Conservation (phyloP, 345 rosid species). For the Boechera stricta region DNA sequence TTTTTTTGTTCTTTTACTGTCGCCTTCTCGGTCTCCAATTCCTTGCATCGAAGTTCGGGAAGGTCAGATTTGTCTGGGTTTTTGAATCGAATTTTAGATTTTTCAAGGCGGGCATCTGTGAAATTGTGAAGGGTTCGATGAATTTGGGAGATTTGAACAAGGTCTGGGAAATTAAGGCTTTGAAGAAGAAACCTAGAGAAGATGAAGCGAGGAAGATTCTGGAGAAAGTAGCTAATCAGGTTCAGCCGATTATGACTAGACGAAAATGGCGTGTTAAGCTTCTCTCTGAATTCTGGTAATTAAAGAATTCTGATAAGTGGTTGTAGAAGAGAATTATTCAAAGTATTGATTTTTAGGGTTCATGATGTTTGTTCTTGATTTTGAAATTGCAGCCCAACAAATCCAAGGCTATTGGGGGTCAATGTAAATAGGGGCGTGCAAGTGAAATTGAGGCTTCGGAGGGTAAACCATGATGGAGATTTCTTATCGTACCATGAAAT, state of each 20-base stretch:
- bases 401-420: constrained; percentile 72
- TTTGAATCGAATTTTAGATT: not conserved
- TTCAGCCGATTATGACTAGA: constrained; percentile 52
- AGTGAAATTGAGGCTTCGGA: constrained; percentile 81
- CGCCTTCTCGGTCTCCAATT: no score
- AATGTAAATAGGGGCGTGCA: constrained; percentile 74
- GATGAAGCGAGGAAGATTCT: constrained; percentile 73
- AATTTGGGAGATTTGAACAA: constrained; percentile 60
- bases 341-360: constrained; percentile 5
- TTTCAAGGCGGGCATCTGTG: not conserved
- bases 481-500: constrained; percentile 73
- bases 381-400: constrained; percentile 60
- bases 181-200: constrained; percentile 64
- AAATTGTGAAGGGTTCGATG: constrained; percentile 10
- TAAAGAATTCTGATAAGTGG: not conserved
- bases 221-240: constrained; percentile 67
- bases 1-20: not conserved
- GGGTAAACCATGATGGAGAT: constrained; percentile 63
- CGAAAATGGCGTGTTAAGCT: constrained; percentile 56
- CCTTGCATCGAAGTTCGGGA: no score
- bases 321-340: not conserved
- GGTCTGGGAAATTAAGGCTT: constrained; percentile 76
- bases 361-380: not conserved
- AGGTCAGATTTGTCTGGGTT: not conserved
- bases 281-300: constrained; percentile 54